A percentile compares a stretch with the other conserved stretches of the same genome.
Evolutionary conservation across 352 stramenopile genomes (phyloP).

Genomic region (Phytopythium montanum): DNA sequence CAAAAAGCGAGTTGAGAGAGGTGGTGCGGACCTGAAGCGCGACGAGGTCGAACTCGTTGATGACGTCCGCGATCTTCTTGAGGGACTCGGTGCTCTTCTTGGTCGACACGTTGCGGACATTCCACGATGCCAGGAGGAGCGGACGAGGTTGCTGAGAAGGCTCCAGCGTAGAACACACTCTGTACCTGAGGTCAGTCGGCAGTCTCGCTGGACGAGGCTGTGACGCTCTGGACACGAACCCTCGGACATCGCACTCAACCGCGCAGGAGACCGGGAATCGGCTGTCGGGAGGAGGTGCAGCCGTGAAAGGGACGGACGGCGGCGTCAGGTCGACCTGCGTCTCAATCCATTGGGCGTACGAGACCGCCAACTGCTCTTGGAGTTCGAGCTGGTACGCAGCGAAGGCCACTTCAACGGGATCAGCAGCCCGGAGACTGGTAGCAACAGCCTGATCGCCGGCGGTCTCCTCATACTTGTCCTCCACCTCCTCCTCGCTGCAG

Average conservation of each 20-base stretch:
- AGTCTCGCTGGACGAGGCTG: neutral
- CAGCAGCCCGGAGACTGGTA: neutral
- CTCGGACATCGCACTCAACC: constrained; percentile 31
- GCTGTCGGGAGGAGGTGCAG: neutral
- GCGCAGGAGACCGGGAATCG: constrained; percentile 20
- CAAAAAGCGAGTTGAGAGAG: neutral
- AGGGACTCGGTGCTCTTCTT: constrained; percentile 32
- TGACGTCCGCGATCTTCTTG: constrained; percentile 39
- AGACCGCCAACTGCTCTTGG: neutral
- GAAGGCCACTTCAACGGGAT: neutral
- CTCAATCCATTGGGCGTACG: neutral
- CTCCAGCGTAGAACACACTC: neutral
- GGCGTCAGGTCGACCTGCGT: neutral
- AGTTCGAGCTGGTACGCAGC: neutral
- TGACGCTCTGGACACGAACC: constrained; percentile 12
- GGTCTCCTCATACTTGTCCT: neutral
- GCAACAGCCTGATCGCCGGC: neutral
- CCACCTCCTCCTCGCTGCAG: neutral
- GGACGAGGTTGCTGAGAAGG: neutral
- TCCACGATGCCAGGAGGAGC: constrained; percentile 63
- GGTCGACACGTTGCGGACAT: constrained; percentile 69
- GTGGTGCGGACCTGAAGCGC: constrained; percentile 32
- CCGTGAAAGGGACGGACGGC: neutral
- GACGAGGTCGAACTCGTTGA: constrained; percentile 65
- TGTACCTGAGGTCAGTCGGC: neutral